A percentile compares a stretch with the other conserved stretches of the same genome.
Conservation (phyloP, 805 yeast species). For the Starmera amethionina region DNA sequence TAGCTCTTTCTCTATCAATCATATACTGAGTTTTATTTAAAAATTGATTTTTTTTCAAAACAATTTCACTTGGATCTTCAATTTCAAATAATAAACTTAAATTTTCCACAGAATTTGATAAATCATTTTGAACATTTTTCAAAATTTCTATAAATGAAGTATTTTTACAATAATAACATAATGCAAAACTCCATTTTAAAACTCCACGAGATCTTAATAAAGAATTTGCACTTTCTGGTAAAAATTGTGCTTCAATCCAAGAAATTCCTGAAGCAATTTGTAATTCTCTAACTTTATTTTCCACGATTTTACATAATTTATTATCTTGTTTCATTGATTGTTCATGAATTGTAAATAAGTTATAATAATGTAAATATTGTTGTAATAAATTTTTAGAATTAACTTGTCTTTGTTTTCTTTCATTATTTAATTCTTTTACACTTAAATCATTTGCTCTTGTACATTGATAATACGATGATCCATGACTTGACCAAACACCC, state of each 20-base stretch:
- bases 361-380: constrained; percentile 67
- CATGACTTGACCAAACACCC: constrained; percentile 67
- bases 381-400: constrained; percentile 40
- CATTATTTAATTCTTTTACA: constrained; percentile 17
- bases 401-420: constrained; percentile 28
- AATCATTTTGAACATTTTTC: constrained; percentile 59
- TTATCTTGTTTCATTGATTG: constrained; percentile 66
- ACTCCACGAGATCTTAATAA: constrained; percentile 63
- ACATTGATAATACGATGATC: constrained; percentile 56
- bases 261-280: constrained; percentile 60
- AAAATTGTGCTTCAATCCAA: constrained; percentile 78
- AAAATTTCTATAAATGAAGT: constrained; percentile 47
- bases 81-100: constrained; percentile 48
- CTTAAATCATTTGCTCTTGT: constrained; percentile 39
- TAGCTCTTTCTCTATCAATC: constrained; percentile 25
- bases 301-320: constrained; percentile 51
- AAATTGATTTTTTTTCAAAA: constrained; percentile 26
- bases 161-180: constrained; percentile 54
- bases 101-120: constrained; percentile 60
- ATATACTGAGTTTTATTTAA: constrained; percentile 26
- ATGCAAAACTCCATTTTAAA: constrained; percentile 85
- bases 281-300: constrained; percentile 48
- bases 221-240: constrained; percentile 60
- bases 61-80: constrained; percentile 25
- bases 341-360: constrained; percentile 68